A percentile compares a stretch with the other conserved stretches of the same genome.
Conservation (phyloP, 768 basidiomycete genomes). For the Cantharellus anzutake region DNA sequence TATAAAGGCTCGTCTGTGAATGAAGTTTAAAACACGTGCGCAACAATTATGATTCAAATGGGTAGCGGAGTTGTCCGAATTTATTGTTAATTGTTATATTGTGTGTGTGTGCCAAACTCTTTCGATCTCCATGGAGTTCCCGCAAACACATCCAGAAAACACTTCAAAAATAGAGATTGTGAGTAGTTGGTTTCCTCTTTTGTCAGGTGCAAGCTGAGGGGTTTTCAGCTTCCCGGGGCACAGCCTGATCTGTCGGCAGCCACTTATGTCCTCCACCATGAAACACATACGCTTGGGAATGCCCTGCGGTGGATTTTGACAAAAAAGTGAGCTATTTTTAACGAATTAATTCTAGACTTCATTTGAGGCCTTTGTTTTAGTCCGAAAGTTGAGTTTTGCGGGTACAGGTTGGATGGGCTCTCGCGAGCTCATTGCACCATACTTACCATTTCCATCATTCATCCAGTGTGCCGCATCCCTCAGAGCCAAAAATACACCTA, state of each 20-base stretch:
- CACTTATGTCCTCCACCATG: slow-evolving; percentile 82
- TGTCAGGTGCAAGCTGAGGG: too few relatives aligned
- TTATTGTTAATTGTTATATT: too few relatives aligned
- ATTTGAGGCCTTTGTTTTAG: slow-evolving; percentile 22
- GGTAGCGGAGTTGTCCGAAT: too few relatives aligned
- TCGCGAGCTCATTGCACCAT: slow-evolving; percentile 1
- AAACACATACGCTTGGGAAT: slow-evolving; percentile 93
- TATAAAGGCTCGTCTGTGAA: too few relatives aligned
- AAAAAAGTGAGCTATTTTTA: slow-evolving; percentile 62
- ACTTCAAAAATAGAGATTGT: not conserved
- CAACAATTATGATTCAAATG: too few relatives aligned
- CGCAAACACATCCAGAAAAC: not conserved
- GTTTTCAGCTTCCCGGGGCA: slow-evolving; percentile 59
- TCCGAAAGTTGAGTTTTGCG: slow-evolving; percentile 94
- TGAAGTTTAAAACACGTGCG: too few relatives aligned
- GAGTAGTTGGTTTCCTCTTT: not conserved
- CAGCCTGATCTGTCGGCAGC: slow-evolving; percentile 67
- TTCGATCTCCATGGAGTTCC: not conserved
- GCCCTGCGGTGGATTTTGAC: slow-evolving; percentile 94
- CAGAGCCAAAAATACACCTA: slow-evolving; percentile 87
- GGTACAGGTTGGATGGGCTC: slow-evolving; percentile 52
- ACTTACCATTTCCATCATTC: not conserved
- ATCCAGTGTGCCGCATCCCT: slow-evolving; percentile 76
- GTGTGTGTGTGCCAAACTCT: too few relatives aligned
- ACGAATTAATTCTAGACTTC: not conserved